A percentile compares a stretch with the other conserved stretches of the same genome.
Conservation (phyloP, 2,329 filamentous ascomycete species). For the Aspergillus sp. region DNA sequence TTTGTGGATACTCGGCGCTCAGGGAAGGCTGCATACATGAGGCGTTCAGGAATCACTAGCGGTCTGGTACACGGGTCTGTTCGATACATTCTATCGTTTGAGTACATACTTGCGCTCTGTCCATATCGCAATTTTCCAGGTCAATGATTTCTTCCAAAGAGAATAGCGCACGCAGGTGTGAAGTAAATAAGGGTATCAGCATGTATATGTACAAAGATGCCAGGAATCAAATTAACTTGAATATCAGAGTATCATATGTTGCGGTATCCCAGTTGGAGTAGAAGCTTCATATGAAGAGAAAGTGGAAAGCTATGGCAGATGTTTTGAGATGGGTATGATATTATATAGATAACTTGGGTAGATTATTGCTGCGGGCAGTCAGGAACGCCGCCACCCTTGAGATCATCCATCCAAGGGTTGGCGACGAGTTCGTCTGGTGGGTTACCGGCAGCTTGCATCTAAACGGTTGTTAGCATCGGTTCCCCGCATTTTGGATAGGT, state of each 20-base stretch:
- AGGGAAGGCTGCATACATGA: neutral
- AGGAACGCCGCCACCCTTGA: conserved; percentile 70
- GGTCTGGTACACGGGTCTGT: too few relatives aligned
- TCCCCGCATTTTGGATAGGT: neutral
- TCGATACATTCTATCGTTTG: neutral
- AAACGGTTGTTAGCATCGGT: conserved; percentile 18
- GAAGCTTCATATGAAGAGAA: neutral
- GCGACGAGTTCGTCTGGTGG: conserved; percentile 82
- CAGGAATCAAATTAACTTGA: neutral
- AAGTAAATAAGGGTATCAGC: conserved; percentile 33
- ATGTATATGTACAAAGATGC: conserved; percentile 24
- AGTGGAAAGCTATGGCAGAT: neutral
- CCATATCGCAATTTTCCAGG: neutral
- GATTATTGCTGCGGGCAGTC: conserved; percentile 62
- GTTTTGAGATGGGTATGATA: neutral
- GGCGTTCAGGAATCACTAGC: neutral
- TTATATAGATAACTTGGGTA: neutral
- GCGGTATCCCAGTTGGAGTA: neutral
- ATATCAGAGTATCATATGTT: neutral
- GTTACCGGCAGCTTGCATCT: conserved; percentile 97
- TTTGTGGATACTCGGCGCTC: neutral
- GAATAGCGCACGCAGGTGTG: neutral
- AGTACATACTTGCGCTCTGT: neutral
- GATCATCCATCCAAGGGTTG: conserved; percentile 63
- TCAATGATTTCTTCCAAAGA: neutral